Conservation (phyloP, 352 stramenopile genomes). For the Globisporangium rhizosaccharum region DNA sequence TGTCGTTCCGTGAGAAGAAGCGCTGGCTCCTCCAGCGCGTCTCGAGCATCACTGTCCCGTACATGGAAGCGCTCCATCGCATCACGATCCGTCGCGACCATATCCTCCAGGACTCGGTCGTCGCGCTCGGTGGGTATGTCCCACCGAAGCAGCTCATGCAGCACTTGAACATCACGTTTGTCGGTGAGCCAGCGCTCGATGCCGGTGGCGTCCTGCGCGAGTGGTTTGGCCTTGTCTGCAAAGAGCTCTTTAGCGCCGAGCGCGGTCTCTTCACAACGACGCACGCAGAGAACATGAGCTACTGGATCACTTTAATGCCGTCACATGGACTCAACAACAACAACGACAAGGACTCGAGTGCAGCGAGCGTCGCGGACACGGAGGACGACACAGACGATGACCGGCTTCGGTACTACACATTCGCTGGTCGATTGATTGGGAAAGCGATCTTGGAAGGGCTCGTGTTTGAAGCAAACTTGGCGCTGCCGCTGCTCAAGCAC, state of each 20-base stretch:
- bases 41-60: conserved; percentile 42
- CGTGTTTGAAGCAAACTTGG: conserved; percentile 96
- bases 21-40: conserved; percentile 76
- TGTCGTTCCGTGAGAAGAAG: conserved; percentile 69
- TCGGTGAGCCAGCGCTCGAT: conserved; percentile 65
- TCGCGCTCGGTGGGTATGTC: conserved; percentile 32
- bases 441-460: conserved; percentile 97
- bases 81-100: conserved; percentile 46
- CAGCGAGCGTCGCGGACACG: not conserved
- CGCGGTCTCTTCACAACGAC: conserved; percentile 66
- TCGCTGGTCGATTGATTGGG: conserved; percentile 93
- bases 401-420: conserved; percentile 94
- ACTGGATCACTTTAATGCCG: conserved; percentile 71
- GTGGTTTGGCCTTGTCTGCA: conserved; percentile 69
- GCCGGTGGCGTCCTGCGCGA: conserved; percentile 77
- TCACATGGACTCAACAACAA: not conserved
- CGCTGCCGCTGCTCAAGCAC: conserved; percentile 79
- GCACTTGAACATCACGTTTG: conserved; percentile 74
- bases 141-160: conserved; percentile 31
- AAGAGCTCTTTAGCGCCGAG: conserved; percentile 71
- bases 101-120: conserved; percentile 67
- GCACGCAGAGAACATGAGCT: conserved; percentile 70
- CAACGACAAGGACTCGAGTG: too few relatives aligned
- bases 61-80: conserved; percentile 55
- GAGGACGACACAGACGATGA: conserved; percentile 32